Evolutionary conservation across 192 early-diverging fungal genomes (phyloP).

Genomic region (Backusella tarrabulga): DNA sequence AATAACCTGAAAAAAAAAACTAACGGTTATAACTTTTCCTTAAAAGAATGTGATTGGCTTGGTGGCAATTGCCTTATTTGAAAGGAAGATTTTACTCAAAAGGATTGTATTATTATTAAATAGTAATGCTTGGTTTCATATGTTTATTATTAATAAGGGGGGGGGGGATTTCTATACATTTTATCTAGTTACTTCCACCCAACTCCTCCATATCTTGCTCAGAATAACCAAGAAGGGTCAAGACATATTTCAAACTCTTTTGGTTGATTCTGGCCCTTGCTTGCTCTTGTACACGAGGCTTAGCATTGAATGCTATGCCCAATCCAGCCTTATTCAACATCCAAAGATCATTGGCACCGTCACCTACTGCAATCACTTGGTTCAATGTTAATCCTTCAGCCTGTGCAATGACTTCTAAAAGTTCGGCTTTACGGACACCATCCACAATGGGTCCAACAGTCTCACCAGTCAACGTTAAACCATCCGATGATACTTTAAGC

Average conservation of each 20-base stretch:
- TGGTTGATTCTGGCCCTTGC: conserved; percentile 85
- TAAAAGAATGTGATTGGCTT: not conserved
- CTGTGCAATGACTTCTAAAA: conserved; percentile 95
- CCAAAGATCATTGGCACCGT: conserved; percentile 96
- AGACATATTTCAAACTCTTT: conserved; percentile 84
- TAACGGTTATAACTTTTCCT: not conserved
- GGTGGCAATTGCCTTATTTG: not conserved
- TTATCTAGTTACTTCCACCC: not conserved
- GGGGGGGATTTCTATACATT: no score
- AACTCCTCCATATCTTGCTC: conserved; percentile 72
- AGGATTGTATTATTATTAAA: not conserved
- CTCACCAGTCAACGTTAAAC: conserved; percentile 79
- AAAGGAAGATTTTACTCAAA: not conserved
- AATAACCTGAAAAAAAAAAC: not conserved
- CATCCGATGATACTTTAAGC: conserved; percentile 84
- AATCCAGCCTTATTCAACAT: conserved; percentile 94
- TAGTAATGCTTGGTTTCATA: not conserved
- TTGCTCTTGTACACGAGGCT: conserved; percentile 93
- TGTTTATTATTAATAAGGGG: not conserved
- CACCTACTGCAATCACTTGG: conserved; percentile 96
- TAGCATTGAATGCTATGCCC: conserved; percentile 98
- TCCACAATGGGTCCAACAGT: conserved; percentile 89
- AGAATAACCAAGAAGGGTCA: conserved; percentile 88
- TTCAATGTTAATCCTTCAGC: conserved; percentile 82
- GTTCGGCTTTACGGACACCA: conserved; percentile 89